These are phyloP conservation scores for Annona squamosa DNA, from an alignment of 164 flowering plant species.

Conservation along the genomic window DNA sequence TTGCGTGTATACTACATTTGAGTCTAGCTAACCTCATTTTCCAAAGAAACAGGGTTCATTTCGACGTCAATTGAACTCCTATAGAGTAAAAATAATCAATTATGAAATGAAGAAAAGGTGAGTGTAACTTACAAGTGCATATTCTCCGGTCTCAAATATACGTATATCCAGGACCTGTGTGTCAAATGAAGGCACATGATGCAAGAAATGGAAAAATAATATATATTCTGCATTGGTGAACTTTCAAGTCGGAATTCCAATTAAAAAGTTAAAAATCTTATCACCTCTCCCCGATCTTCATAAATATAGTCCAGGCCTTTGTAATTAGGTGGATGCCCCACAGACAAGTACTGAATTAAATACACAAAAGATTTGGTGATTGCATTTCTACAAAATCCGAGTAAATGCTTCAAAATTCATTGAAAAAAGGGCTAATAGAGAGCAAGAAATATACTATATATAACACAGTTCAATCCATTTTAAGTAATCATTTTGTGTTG, in stretches of 20 bases:
- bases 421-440: not conserved
- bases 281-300: conserved; percentile 92
- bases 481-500: not conserved
- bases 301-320: conserved; percentile 92
- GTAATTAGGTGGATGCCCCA: conserved; percentile 86
- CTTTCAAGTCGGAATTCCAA: not conserved
- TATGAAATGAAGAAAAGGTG: not conserved
- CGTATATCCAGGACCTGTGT: conserved; percentile 77
- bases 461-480: not conserved
- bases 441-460: not conserved
- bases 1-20: not conserved
- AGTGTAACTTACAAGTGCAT: conserved; percentile 69
- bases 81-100: not conserved
- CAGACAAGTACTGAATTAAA: conserved; percentile 66
- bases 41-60: not conserved
- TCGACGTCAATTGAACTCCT: not conserved
- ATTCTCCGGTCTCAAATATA: conserved; percentile 78
- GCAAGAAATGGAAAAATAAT: not conserved
- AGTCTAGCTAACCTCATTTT: not conserved
- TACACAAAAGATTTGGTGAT: not conserved
- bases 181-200: not conserved
- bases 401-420: not conserved
- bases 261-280: not conserved
- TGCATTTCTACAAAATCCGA: not conserved
- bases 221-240: not conserved